A percentile compares a stretch with the other conserved stretches of the same genome.
Conservation (phyloP, 352 stramenopile species). For the Globisporangium irregulare region DNA sequence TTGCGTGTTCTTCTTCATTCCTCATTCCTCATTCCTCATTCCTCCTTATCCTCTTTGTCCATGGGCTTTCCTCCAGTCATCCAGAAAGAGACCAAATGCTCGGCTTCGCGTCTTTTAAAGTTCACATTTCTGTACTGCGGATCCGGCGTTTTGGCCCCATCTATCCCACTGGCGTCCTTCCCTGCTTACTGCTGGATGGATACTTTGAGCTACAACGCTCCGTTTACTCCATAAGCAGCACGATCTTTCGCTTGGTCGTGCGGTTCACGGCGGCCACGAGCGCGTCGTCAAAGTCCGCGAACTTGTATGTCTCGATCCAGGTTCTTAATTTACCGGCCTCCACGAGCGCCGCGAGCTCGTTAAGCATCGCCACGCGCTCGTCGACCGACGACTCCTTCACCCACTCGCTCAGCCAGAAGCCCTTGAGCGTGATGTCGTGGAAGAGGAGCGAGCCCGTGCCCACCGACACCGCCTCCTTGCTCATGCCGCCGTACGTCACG, state of each 20-base stretch:
- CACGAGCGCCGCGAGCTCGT: slow-evolving; percentile 60
- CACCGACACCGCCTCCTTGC: slow-evolving; percentile 65
- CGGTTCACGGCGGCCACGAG: slow-evolving; percentile 67
- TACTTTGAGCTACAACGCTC: neutral
- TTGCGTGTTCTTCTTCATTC: neutral
- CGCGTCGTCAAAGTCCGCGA: slow-evolving; percentile 78
- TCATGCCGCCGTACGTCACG: slow-evolving; percentile 81
- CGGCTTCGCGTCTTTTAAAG: neutral
- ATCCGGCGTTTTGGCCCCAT: neutral
- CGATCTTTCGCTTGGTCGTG: slow-evolving; percentile 83
- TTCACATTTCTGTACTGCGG: slow-evolving; percentile 1
- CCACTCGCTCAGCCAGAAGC: slow-evolving; percentile 87
- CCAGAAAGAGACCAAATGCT: neutral
- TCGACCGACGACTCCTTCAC: slow-evolving; percentile 60
- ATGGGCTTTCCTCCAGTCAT: neutral
- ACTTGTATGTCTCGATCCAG: slow-evolving; percentile 88
- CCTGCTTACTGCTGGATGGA: neutral
- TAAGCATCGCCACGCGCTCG: slow-evolving; percentile 64
- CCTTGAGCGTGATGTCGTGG: slow-evolving; percentile 86
- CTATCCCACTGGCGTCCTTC: neutral
- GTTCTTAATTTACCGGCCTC: slow-evolving; percentile 74
- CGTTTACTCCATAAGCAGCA: slow-evolving; percentile 76
- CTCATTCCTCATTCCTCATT: neutral
- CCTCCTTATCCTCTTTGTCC: neutral
- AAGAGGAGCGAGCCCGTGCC: slow-evolving; percentile 80